Percentiles rank a stretch among this genome's conserved stretches.
Conservation (phyloP, 306 rosid species). For the Inga leiocalycina region DNA sequence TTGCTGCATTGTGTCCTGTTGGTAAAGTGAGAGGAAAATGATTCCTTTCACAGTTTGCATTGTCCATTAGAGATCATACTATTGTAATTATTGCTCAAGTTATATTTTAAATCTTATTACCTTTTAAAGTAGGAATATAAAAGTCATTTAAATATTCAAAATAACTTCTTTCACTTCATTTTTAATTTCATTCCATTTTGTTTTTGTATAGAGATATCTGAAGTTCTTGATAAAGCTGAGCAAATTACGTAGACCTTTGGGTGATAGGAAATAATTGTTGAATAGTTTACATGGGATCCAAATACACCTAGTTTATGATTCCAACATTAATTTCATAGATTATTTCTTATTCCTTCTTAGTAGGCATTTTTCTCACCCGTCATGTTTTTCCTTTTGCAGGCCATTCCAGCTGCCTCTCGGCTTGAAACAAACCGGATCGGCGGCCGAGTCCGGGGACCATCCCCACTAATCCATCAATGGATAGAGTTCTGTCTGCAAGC, state of each 20-base stretch:
- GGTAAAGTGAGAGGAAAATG: not conserved
- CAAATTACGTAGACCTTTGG: not conserved
- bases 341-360: not conserved
- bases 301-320: conserved; percentile 13
- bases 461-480: conserved; percentile 91
- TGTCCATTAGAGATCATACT: not conserved
- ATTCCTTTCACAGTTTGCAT: not conserved
- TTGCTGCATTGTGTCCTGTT: not conserved
- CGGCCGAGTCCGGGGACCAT: conserved; percentile 84
- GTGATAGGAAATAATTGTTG: not conserved
- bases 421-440: conserved; percentile 67
- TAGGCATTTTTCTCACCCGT: not conserved
- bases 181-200: not conserved
- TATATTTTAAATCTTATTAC: not conserved
- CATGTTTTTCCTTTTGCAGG: conserved; percentile 47
- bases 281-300: conserved; percentile 1
- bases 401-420: conserved; percentile 73
- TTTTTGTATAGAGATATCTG: conserved; percentile 11
- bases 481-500: conserved; percentile 92
- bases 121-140: not conserved
- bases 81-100: not conserved
- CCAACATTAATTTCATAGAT: not conserved
- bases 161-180: not conserved
- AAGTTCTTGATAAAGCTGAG: not conserved
- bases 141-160: not conserved